Evolutionary conservation across 768 basidiomycete genomes (phyloP).

Genomic region (Mycena vulgaris): DNA sequence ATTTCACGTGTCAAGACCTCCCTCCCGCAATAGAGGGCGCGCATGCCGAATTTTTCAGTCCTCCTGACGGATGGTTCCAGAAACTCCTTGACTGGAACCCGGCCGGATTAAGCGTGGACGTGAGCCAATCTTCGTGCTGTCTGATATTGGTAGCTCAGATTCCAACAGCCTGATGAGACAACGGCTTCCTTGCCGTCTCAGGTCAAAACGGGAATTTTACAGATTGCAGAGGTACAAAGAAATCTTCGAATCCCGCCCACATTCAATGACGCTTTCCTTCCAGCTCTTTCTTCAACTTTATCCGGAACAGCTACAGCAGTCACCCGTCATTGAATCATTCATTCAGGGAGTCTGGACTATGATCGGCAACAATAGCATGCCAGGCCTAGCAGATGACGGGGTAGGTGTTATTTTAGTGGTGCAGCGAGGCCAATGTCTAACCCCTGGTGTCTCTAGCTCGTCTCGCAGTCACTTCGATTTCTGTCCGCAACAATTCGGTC

Average conservation of each 20-base stretch:
- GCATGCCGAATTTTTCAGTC: slow-evolving; percentile 85
- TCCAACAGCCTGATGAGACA: slow-evolving; percentile 79
- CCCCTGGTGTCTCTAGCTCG: slow-evolving; percentile 65
- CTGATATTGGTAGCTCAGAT: slow-evolving; percentile 2
- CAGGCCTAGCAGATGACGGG: slow-evolving; percentile 81
- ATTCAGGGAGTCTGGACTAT: slow-evolving; percentile 94
- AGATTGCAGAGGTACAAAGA: slow-evolving; percentile 85
- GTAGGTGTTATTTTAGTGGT: slow-evolving; percentile 54
- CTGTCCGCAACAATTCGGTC: slow-evolving; percentile 94
- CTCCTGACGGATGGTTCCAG: slow-evolving; percentile 80
- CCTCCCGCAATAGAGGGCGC: slow-evolving; percentile 95
- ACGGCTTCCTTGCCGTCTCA: slow-evolving; percentile 90
- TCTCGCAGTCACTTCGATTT: slow-evolving; percentile 92
- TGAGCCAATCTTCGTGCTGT: slow-evolving; percentile 54
- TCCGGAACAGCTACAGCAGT: slow-evolving; percentile 80
- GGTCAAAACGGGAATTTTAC: slow-evolving; percentile 91
- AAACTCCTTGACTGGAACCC: slow-evolving; percentile 88
- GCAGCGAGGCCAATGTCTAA: not conserved
- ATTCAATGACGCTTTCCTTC: slow-evolving; percentile 7
- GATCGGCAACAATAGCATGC: slow-evolving; percentile 78
- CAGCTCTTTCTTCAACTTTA: slow-evolving; percentile 89
- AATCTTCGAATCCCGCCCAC: slow-evolving; percentile 9
- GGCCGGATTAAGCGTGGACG: slow-evolving; percentile 76
- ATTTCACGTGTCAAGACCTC: slow-evolving; percentile 95
- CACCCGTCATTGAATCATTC: slow-evolving; percentile 76